Conservation (phyloP, 2,329 filamentous ascomycete genomes). For the Hypomyces perniciosus region DNA sequence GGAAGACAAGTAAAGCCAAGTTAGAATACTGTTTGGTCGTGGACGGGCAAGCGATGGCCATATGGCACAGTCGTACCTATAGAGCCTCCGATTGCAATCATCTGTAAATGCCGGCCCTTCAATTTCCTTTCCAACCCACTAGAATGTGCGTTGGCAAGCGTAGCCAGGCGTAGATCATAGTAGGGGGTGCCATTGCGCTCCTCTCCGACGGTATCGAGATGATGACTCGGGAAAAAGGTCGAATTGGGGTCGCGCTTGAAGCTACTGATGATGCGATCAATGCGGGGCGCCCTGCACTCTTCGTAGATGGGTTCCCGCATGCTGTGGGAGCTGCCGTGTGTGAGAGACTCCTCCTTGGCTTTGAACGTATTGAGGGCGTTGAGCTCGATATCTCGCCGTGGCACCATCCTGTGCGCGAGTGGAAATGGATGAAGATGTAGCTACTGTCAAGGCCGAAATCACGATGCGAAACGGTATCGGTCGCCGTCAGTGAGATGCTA, state of each 20-base stretch:
- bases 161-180: slow-evolving; percentile 51
- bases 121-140: slow-evolving; percentile 70
- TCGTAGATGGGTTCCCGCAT: slow-evolving; percentile 46
- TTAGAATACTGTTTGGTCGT: background rate
- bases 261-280: slow-evolving; percentile 49
- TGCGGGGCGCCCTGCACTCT: slow-evolving; percentile 28
- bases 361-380: slow-evolving; percentile 52
- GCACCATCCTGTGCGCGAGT: slow-evolving; percentile 28
- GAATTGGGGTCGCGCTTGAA: slow-evolving; percentile 56
- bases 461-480: no score
- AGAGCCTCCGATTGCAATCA: slow-evolving; percentile 94
- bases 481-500: no score
- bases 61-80: slow-evolving; percentile 54
- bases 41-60: background rate
- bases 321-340: slow-evolving; percentile 44
- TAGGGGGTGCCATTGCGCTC: slow-evolving; percentile 40
- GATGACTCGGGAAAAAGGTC: slow-evolving; percentile 41
- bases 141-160: slow-evolving; percentile 64
- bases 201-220: slow-evolving; percentile 21
- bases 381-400: slow-evolving; percentile 44
- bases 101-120: slow-evolving; percentile 83
- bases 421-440: background rate
- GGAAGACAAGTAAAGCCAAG: background rate
- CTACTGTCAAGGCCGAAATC: background rate
- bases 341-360: slow-evolving; percentile 52